Evolutionary conservation across 1,139 yeast species (phyloP).

Genomic region (Candida sp.): DNA sequence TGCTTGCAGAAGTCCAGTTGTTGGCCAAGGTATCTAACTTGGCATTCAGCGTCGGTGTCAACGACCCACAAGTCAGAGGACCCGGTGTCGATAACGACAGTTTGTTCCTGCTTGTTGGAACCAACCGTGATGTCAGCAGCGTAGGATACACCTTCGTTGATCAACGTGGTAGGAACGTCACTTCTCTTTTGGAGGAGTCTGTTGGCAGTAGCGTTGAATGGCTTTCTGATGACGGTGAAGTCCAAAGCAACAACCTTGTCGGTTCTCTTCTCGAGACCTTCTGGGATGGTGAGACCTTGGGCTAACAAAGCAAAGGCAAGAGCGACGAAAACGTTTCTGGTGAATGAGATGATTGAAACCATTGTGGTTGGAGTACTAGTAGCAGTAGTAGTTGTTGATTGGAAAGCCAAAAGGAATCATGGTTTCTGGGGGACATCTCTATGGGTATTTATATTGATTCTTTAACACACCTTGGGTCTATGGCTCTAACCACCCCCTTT

Average conservation of each 20-base stretch:
- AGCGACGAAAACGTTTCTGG: slow-evolving; percentile 13
- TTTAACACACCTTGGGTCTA: not conserved
- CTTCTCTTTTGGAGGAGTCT: slow-evolving; percentile 42
- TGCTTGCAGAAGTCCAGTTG: slow-evolving; percentile 1
- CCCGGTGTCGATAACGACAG: slow-evolving; percentile 25
- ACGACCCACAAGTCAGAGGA: slow-evolving; percentile 40
- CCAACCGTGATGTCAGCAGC: slow-evolving; percentile 13
- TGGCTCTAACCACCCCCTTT: not conserved
- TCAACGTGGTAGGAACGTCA: slow-evolving; percentile 5
- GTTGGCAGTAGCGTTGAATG: slow-evolving; percentile 18
- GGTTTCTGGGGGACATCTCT: not conserved
- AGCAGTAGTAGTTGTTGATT: not conserved
- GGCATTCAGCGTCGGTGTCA: slow-evolving; percentile 20
- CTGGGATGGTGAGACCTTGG: slow-evolving; percentile 14
- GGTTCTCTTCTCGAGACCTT: slow-evolving; percentile 6
- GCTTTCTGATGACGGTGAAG: slow-evolving; percentile 5
- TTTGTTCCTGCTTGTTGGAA: slow-evolving; percentile 16
- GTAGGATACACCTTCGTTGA: slow-evolving; percentile 11
- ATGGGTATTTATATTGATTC: not conserved
- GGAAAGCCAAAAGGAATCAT: not conserved
- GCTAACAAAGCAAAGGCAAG: slow-evolving; percentile 13
- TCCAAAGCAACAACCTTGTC: slow-evolving; percentile 7
- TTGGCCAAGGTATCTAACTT: slow-evolving; percentile 3
- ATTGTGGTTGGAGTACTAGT: slow-evolving; percentile 2
- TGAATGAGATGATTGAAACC: slow-evolving; percentile 15